phyloP scores from a whole-genome alignment of 2,329 filamentous ascomycete genomes.

The Pestalotiopsis sp. region DNA sequence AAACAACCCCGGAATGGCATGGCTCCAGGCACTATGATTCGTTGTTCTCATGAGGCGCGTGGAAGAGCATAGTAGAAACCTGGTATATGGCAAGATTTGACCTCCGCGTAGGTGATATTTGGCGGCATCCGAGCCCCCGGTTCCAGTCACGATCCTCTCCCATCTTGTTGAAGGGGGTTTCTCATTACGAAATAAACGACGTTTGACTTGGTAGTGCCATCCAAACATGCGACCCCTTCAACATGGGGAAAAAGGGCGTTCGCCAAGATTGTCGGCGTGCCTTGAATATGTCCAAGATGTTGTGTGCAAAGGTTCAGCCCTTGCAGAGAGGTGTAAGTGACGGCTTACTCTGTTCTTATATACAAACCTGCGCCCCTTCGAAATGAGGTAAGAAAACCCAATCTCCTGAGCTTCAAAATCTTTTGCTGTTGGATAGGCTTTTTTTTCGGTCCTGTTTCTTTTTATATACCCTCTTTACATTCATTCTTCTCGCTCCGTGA shows the following conservation, averaged over 20 bases:
- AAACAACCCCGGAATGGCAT: background rate
- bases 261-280: background rate
- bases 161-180: background rate
- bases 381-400: background rate
- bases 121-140: background rate
- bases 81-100: background rate
- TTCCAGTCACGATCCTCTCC: background rate
- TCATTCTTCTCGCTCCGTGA: slow-evolving; percentile 17
- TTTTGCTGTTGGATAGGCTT: too few species aligned
- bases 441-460: background rate
- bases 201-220: slow-evolving; percentile 3
- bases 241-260: background rate
- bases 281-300: background rate
- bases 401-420: background rate
- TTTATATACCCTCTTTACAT: background rate
- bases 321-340: background rate
- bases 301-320: too few species aligned
- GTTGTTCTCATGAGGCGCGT: background rate
- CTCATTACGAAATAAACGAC: background rate
- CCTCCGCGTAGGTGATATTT: background rate
- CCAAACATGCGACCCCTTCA: background rate
- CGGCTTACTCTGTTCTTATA: background rate
- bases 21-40: background rate
- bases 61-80: background rate
- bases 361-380: background rate